Evolutionary conservation across 1,284 basidiomycete species (phyloP), one percentile per base, ranked within the genome.

Genomic region (Filobasidium uniguttulatum): DNA sequence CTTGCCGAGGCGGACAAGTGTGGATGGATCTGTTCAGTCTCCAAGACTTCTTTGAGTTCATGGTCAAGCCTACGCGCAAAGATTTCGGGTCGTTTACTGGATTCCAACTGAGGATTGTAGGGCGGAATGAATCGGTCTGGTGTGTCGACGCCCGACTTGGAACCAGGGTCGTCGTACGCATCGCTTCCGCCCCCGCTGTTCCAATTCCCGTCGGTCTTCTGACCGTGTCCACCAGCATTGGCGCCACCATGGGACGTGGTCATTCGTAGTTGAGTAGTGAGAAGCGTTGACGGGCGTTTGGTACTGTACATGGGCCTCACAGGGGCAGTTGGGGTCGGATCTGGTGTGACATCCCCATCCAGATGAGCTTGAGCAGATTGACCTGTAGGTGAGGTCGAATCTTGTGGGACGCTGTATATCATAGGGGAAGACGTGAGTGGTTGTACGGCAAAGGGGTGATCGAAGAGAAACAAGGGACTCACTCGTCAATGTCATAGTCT

Each of bases 401-500:
- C 62, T 57, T 51, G 58, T 1, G 51, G 56, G 12, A 55, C 51
- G 48, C 55, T 56, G 36, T 1, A 8, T n/a, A n/a, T n/a, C n/a
- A n/a, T n/a, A 10, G 9, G 41, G 8, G 34, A 20, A 29, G 5
- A 25, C 8, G 14, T 23, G 20, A 20, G 23, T 35, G 50, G 25
- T 29, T 31, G 26, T 36, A 22, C 15, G 35, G 26, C 19, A 30
- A 25, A 35, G 25, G 20, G 20, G 46, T 22, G 9, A 22, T 44
- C 14, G 19, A 20, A 10, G 9, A n/a, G 25, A 2, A n/a, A n/a
- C n/a, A n/a, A n/a, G n/a, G 14, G 23, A 82, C 83, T 49, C 79
- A 83, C 71, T 93, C 88, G 60, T 90, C 84, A 50, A 93, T 93
- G 63, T 94, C 89, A 65, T 81, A 93, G 58, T 78, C 78, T 62